Percentiles rank a stretch among this genome's conserved stretches.
Evolutionary conservation across 2,329 filamentous ascomycete genomes (phyloP).

Genomic region (Arthrobotrys pseudoclavata): DNA sequence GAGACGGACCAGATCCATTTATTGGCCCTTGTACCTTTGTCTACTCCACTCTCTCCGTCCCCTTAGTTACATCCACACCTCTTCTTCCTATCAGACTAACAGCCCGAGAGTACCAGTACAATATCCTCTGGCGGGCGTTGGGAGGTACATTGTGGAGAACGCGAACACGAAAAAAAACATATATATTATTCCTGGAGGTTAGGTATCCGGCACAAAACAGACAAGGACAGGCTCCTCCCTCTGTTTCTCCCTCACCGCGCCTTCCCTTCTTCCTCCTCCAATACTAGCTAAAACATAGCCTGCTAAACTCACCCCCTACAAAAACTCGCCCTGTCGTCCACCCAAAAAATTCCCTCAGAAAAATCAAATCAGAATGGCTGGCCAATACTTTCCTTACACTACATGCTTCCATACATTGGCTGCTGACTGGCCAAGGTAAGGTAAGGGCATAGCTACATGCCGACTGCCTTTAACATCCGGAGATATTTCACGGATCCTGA

Average conservation of each 20-base stretch:
- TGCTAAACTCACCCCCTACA: slow-evolving; percentile 35
- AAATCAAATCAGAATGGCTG: slow-evolving; percentile 20
- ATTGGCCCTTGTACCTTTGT: too few relatives aligned
- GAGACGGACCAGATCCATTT: too few relatives aligned
- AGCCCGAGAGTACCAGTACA: not conserved
- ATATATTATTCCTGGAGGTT: not conserved
- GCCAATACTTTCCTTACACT: not conserved
- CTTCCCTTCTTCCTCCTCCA: slow-evolving; percentile 9
- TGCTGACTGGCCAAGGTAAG: not conserved
- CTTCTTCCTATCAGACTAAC: too few relatives aligned
- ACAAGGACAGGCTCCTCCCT: slow-evolving; percentile 24
- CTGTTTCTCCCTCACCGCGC: not conserved
- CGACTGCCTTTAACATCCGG: slow-evolving; percentile 7
- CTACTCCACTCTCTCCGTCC: too few relatives aligned
- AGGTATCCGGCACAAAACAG: not conserved
- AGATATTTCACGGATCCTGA: slow-evolving; percentile 31
- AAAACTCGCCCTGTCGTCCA: slow-evolving; percentile 45
- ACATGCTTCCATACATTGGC: not conserved
- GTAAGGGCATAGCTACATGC: slow-evolving; percentile 5
- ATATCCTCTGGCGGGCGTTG: not conserved
- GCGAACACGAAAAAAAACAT: slow-evolving; percentile 27
- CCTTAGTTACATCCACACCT: too few relatives aligned
- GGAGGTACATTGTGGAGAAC: slow-evolving; percentile 20
- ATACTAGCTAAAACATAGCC: slow-evolving; percentile 19
- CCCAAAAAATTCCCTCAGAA: slow-evolving; percentile 53